Conservation (phyloP, 176 grass and related monocot genomes). For the Coix lacrymajobi region DNA sequence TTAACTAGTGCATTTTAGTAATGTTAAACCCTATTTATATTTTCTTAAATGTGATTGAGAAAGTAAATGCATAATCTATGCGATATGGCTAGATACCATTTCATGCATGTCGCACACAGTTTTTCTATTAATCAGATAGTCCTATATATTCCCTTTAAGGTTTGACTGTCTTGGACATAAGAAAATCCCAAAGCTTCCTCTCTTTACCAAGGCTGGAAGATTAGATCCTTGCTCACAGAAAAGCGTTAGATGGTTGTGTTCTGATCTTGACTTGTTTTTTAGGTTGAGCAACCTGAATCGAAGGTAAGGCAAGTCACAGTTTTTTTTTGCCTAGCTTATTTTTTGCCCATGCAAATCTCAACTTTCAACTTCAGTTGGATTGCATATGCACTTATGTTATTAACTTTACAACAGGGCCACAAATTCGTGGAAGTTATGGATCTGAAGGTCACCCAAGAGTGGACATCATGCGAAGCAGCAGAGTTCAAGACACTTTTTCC, state of each 20-base stretch:
- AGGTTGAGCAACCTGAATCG: background rate
- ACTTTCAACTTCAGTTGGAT: background rate
- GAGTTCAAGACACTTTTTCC: conserved; percentile 28
- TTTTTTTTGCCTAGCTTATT: background rate
- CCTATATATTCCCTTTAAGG: background rate
- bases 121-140: background rate
- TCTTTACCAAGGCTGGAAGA: background rate
- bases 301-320: background rate
- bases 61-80: background rate
- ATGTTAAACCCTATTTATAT: background rate
- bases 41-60: background rate
- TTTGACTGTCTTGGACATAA: background rate
- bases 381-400: background rate
- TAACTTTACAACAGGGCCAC: background rate
- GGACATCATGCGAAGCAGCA: conserved; percentile 22
- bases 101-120: background rate
- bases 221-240: background rate
- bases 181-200: background rate
- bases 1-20: background rate
- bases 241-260: background rate
- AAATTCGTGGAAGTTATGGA: conserved; percentile 1
- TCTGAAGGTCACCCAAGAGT: conserved; percentile 6
- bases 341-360: background rate
- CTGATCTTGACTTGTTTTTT: background rate
- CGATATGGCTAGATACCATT: background rate